These are phyloP conservation scores for Penicillium crystallinum DNA, from an alignment of 495 filamentous ascomycete species.

Conservation along the genomic window DNA sequence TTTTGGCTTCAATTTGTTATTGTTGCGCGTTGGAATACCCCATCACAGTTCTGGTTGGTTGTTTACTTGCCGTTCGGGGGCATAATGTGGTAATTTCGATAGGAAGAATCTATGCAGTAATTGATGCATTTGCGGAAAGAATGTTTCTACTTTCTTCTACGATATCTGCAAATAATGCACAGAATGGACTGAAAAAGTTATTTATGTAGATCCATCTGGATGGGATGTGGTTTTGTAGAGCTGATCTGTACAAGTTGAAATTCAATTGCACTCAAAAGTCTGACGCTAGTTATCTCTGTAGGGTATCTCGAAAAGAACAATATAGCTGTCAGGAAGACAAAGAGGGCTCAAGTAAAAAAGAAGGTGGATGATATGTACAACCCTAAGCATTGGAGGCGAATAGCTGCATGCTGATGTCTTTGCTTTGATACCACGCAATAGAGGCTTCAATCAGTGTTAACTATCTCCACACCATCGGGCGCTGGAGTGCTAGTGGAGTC, in stretches of 20 bases:
- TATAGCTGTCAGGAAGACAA: conserved; percentile 7
- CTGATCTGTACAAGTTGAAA: background rate
- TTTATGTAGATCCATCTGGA: no score
- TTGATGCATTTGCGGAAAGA: no score
- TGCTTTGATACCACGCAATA: background rate
- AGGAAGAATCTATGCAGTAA: no score
- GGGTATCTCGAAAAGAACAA: conserved; percentile 10
- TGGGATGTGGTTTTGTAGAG: background rate
- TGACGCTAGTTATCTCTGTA: conserved; percentile 2
- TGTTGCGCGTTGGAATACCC: conserved; percentile 12
- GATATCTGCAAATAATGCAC: no score
- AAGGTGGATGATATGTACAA: background rate
- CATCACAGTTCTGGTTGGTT: conserved; percentile 2
- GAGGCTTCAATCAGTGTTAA: conserved; percentile 14
- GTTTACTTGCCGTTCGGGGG: background rate
- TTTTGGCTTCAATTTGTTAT: background rate
- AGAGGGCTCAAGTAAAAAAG: conserved; percentile 2
- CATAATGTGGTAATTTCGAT: background rate
- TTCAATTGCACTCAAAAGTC: conserved; percentile 1
- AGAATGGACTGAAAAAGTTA: no score
- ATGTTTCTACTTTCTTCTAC: no score
- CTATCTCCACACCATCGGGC: conserved; percentile 20
- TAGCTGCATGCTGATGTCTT: background rate
- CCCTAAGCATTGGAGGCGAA: background rate
- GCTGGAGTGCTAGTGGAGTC: conserved; percentile 9